phyloP scores from a whole-genome alignment of 2,329 filamentous ascomycete genomes.

The Aureobasidium sp. region DNA sequence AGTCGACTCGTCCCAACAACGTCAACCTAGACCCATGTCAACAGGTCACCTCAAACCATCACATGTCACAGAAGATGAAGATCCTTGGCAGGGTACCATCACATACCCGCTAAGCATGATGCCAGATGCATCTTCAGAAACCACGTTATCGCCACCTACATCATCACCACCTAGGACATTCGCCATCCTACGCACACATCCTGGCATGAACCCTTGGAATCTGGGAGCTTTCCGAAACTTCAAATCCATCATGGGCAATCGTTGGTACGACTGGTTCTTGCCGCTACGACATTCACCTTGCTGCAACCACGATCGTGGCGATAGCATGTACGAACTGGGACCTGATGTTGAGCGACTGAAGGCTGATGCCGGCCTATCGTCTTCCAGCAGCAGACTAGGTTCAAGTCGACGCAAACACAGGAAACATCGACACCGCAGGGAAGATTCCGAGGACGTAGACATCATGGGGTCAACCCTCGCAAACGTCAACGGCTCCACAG shows the following conservation, averaged over 20 bases:
- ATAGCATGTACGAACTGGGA: constrained; percentile 27
- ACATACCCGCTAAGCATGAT: constrained; percentile 47
- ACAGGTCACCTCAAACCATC: background rate
- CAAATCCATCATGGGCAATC: constrained; percentile 68
- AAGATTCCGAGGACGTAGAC: constrained; percentile 1
- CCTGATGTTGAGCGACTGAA: constrained; percentile 26
- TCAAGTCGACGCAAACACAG: background rate
- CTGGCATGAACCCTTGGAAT: constrained; percentile 80
- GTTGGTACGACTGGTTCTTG: constrained; percentile 66
- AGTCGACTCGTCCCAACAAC: constrained; percentile 34
- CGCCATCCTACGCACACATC: constrained; percentile 64
- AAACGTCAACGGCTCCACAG: constrained; percentile 3
- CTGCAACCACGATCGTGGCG: constrained; percentile 43
- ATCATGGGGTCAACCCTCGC: constrained; percentile 4
- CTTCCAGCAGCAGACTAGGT: background rate
- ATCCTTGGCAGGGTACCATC: constrained; percentile 36
- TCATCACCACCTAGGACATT: constrained; percentile 50
- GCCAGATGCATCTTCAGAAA: constrained; percentile 17
- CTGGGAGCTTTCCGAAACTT: constrained; percentile 63
- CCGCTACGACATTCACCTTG: constrained; percentile 70
- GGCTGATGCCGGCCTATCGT: constrained; percentile 19
- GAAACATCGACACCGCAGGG: background rate
- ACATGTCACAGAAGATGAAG: constrained; percentile 5
- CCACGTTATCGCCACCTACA: constrained; percentile 18
- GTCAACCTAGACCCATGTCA: constrained; percentile 8